Percentiles rank a stretch among this genome's conserved stretches.
phyloP scores from a whole-genome alignment of 2,329 filamentous ascomycete genomes.

The Botrytis porri region DNA sequence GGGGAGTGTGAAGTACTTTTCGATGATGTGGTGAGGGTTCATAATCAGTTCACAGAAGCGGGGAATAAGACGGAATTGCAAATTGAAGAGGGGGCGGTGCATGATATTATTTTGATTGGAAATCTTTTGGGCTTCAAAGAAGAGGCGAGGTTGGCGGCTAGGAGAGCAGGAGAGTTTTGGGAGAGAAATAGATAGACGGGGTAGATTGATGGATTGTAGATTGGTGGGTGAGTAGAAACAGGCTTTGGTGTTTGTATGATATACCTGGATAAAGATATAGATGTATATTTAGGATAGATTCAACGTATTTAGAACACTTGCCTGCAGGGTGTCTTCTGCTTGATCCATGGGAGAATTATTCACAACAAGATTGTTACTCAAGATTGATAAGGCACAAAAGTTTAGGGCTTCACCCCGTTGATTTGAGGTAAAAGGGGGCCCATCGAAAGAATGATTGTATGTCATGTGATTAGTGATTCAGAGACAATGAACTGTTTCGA shows the following conservation, averaged over 20 bases:
- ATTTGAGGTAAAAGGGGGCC: not conserved
- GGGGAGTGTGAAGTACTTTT: constrained; percentile 45
- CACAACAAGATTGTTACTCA: not conserved
- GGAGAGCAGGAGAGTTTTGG: constrained; percentile 20
- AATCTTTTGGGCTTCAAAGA: constrained; percentile 43
- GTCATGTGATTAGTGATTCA: not conserved
- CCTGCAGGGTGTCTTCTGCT: not conserved
- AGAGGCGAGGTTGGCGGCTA: constrained; percentile 32
- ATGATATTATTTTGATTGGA: constrained; percentile 47
- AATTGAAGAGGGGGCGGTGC: constrained; percentile 42
- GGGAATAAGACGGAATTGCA: constrained; percentile 45
- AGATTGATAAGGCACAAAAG: not conserved
- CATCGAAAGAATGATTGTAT: not conserved
- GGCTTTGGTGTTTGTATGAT: not conserved
- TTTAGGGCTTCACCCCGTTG: not conserved
- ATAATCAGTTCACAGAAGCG: constrained; percentile 39
- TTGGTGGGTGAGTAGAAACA: not conserved
- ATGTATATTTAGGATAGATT: not conserved
- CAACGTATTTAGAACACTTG: not conserved
- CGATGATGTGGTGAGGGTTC: constrained; percentile 41
- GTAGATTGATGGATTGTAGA: not conserved
- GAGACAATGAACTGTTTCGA: not conserved
- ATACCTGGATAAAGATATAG: not conserved
- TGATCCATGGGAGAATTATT: not conserved
- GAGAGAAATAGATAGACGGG: not conserved